Percentiles rank a stretch among this genome's conserved stretches.
These are phyloP conservation scores for Cryptosporidium parvum DNA, from an alignment of 169 alveolate species.

Conservation along the genomic window DNA sequence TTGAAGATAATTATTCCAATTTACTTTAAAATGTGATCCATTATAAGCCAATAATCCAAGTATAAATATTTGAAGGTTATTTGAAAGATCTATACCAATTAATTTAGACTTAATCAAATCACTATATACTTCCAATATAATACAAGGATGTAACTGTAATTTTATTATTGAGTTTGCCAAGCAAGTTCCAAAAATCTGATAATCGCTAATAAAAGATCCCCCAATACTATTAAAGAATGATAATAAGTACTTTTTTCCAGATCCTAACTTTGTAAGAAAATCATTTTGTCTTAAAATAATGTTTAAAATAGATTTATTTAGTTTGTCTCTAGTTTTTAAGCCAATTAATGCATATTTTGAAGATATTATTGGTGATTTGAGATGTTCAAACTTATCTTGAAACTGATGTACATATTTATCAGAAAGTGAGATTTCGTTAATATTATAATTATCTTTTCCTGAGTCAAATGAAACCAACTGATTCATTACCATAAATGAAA, in stretches of 20 bases:
- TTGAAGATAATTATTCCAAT: slow-evolving; percentile 44
- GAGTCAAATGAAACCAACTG: not conserved
- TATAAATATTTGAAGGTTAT: slow-evolving; percentile 24
- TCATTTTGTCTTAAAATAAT: slow-evolving; percentile 23
- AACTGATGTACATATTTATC: not conserved
- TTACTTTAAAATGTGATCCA: not conserved
- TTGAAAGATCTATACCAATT: slow-evolving; percentile 37
- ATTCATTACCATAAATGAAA: slow-evolving; percentile 1
- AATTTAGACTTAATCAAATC: slow-evolving; percentile 34
- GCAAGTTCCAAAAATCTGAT: slow-evolving; percentile 5
- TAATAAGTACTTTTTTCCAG: slow-evolving; percentile 38
- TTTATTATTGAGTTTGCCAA: slow-evolving; percentile 26
- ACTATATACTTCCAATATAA: slow-evolving; percentile 43
- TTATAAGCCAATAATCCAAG: slow-evolving; percentile 16
- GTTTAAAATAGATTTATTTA: not conserved
- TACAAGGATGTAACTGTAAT: slow-evolving; percentile 7
- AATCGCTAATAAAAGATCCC: not conserved
- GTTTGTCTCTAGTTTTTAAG: slow-evolving; percentile 1
- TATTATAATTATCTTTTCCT: not conserved
- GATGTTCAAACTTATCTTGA: slow-evolving; percentile 6
- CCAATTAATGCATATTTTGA: slow-evolving; percentile 57
- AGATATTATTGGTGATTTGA: slow-evolving; percentile 47
- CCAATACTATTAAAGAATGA: not conserved
- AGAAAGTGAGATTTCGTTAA: slow-evolving; percentile 3
- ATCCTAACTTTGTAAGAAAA: slow-evolving; percentile 10